Base-by-base conservation (phyloP, 176 grass and related monocot species). In the Typha latifolia region DNA sequence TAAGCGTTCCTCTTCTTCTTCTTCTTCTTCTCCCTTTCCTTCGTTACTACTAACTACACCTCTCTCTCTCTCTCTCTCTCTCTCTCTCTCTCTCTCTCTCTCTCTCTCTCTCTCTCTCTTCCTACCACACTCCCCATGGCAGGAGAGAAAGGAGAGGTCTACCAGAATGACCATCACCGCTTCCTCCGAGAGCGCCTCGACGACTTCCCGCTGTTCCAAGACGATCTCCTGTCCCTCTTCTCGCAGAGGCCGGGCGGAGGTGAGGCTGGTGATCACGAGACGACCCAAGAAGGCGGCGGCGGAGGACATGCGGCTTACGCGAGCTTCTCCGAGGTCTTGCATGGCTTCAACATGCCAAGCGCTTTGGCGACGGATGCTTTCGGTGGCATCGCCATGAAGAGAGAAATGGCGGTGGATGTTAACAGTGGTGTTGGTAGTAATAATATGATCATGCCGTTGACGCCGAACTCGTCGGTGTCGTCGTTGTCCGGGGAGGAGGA, bases 401-500 rank as follows among this genome's bases (percentile, higher is more conserved):
- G 5, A 11, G 20, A 4, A 8, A n/a, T n/a, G 13, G 4, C 51
- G 14, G 51, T 16, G 15, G 53, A 29, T 59, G 71, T 14, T 0
- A 22, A 24, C 59, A 20, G 8, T 66, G n/a, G 11, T 21, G 14
- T 20, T 14, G 49, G 16, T 34, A 34, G 77, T 63, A 78, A 70
- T 2, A 76, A 80, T 1, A 72, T 47, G 32, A 59, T 29, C 27
- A 3, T 62, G 48, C 90, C 90, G 49, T 24, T 72, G 15, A 95
- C 93, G 26, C 85, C 93, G 12, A 92, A 92, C 82, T 97, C 93
- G 5, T 96, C 88, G 2, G 82, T 89, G 0, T 90, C 80, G 1
- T 90, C 85, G 21, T 97, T 89, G 2, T 92, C 71, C 1, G 77
- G 76, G 10, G 84, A 87, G 19, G 89, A 79, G 64, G 81, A 87